Evolutionary conservation across 2,329 filamentous ascomycete species (phyloP), one percentile per base, ranked within the genome.

Genomic region (Helicocarpus griseus): DNA sequence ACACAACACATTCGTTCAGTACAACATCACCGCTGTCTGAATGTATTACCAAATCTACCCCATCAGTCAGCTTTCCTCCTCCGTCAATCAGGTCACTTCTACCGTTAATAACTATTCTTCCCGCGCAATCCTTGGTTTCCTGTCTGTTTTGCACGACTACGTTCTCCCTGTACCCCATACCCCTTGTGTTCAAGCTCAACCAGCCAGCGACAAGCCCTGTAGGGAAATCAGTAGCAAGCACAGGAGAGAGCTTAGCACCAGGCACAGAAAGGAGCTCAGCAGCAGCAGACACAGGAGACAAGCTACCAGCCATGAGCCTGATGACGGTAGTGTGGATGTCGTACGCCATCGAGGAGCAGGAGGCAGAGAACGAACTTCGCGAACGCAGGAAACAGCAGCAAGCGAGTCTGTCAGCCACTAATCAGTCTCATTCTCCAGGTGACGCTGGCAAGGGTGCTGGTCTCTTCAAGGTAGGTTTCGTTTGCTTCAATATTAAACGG

Each of bases 361-460:
- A 40, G 35, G 35, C 26, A 19, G 14, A 28, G 17, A 38, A 40
- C 48, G 36, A 41, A 35, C 36, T 43, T 24, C 24, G 38, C 22
- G 31, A 50, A 22, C 40, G 29, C 33, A 36, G 17, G 48, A 28
- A 28, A 31, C 28, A n/a, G 43, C 43, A 33, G 21, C 17, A 17
- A 21, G 28, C n/a, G 28, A 26, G 17, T 33, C 29, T 11, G 28
- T n/a, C 39, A 22, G 41, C 41, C 21, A 39, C 54, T 57, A 56
- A 57, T 24, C n/a, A 11, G 9, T n/a, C 26, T 39, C 31, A 47
- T 40, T 13, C 14, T 44, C 47, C 50, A 55, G 55, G 54, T 50
- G 56, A 56, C 28, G 54, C 52, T 28, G 13, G 28, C 40, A 56
- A 56, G 50, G 56, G 56, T 51, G 54, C 56, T 41, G 46, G 44